Evolutionary conservation across 768 basidiomycete species (phyloP), one percentile per base, ranked within the genome.

Genomic region (Pleurotus tuoliensis): DNA sequence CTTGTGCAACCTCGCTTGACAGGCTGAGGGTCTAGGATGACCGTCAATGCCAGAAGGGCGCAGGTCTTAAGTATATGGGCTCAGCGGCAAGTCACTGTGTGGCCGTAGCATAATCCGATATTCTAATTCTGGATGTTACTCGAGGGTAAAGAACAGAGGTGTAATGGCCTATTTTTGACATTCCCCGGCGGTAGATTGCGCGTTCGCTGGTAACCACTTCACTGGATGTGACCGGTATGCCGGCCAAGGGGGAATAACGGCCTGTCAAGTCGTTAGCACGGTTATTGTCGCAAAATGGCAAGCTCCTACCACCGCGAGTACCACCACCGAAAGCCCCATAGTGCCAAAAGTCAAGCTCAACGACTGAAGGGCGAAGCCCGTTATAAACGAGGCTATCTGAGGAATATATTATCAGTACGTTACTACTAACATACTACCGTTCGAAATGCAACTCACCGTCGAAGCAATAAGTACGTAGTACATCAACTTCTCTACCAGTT

Each of bases 231-330:
- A 34, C 60, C 84, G 87, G 70, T 76, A 88, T 68, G 80, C 71
- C 0, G 83, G 79, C 90, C 90, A 92, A 7, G 84, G 84, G 0
- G 89, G 90, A 3, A 91, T 58, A 11, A 84, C 73, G 47, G 76
- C 67, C 89, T 90, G 59, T 2, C n/a, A 47, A 37, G 7, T 38
- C 34, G 27, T 39, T 22, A 44, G 25, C 8, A 43, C 44, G 24
- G 27, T 15, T 18, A 39, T 18, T 18, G 40, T 15, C 40, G 39
- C 18, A 15, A 1, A 12, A 30, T 25, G n/a, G 48, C 7, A 38
- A 52, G 9, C 69, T 77, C 30, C 63, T 60, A 82, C 82, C 61
- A 80, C 45, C 3, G 71, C 68, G n/a, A 82, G 67, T 9, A 73
- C 59, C 2, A 73, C 51, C 7, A 73, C 74, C 6, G 74, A 66